Conservation (phyloP, 345 rosid species). For the Brassica rapa region DNA sequence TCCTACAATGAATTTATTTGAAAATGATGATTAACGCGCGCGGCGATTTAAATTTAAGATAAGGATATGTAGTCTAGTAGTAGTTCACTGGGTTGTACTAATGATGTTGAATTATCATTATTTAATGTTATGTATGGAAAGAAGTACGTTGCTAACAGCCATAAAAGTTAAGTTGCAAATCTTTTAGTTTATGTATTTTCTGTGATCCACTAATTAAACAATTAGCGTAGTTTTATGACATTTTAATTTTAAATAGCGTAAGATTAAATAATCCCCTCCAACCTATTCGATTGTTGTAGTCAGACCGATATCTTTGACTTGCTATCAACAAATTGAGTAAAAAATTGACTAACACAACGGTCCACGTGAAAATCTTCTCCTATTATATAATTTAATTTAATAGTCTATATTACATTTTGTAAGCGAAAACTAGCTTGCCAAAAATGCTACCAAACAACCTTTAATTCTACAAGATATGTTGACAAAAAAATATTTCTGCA, state of each 20-base stretch:
- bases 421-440: background rate
- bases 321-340: background rate
- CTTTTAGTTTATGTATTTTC: background rate
- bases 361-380: background rate
- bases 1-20: background rate
- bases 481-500: background rate
- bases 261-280: constrained; percentile 7
- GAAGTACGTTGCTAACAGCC: background rate
- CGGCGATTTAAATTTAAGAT: background rate
- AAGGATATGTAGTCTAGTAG: background rate
- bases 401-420: background rate
- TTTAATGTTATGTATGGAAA: background rate
- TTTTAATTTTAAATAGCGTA: background rate
- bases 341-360: constrained; percentile 11
- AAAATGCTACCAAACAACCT: background rate
- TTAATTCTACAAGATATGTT: background rate
- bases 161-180: background rate
- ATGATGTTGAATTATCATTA: background rate
- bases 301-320: constrained; percentile 37
- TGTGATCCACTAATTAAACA: background rate
- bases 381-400: background rate
- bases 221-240: background rate
- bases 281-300: background rate
- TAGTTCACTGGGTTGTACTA: background rate
- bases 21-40: background rate